These are phyloP conservation scores for Penicillium robsamsonii DNA, from an alignment of 495 filamentous ascomycete genomes.

Conservation along the genomic window DNA sequence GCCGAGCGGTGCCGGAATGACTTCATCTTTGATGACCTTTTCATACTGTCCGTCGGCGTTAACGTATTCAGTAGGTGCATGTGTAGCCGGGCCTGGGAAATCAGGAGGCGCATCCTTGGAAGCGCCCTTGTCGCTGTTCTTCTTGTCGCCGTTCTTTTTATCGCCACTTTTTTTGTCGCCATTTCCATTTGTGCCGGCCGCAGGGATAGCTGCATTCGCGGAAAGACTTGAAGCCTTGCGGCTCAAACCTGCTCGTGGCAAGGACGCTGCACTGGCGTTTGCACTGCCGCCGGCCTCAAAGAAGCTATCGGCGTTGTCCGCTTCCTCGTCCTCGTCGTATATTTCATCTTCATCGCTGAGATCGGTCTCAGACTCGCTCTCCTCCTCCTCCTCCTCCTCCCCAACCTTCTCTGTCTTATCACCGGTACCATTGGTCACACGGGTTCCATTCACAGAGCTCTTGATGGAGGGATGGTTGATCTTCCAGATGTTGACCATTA, in stretches of 20 bases:
- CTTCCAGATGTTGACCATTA: conserved; percentile 98
- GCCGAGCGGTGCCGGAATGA: conserved; percentile 83
- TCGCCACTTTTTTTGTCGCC: conserved; percentile 50
- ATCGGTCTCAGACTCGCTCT: conserved; percentile 55
- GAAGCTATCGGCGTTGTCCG: conserved; percentile 55
- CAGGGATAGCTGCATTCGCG: conserved; percentile 34
- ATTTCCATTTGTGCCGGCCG: conserved; percentile 26
- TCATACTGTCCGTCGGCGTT: conserved; percentile 79
- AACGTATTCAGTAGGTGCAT: conserved; percentile 78
- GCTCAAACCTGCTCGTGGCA: conserved; percentile 48
- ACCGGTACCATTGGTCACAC: conserved; percentile 72
- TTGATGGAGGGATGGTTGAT: conserved; percentile 87
- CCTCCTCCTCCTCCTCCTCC: conserved; percentile 47
- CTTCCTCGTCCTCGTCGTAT: conserved; percentile 73
- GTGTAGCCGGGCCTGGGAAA: conserved; percentile 83
- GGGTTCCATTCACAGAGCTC: conserved; percentile 83
- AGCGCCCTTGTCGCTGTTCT: conserved; percentile 52
- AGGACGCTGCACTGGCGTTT: conserved; percentile 57
- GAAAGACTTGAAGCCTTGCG: conserved; percentile 67
- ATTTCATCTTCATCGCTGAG: conserved; percentile 66
- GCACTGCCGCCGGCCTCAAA: conserved; percentile 58
- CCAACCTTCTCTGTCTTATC: conserved; percentile 89
- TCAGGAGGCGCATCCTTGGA: conserved; percentile 55
- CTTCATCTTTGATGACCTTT: conserved; percentile 78
- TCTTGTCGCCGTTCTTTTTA: conserved; percentile 53